Conservation (phyloP, 352 stramenopile genomes). For the Globisporangium acanthophoron region DNA sequence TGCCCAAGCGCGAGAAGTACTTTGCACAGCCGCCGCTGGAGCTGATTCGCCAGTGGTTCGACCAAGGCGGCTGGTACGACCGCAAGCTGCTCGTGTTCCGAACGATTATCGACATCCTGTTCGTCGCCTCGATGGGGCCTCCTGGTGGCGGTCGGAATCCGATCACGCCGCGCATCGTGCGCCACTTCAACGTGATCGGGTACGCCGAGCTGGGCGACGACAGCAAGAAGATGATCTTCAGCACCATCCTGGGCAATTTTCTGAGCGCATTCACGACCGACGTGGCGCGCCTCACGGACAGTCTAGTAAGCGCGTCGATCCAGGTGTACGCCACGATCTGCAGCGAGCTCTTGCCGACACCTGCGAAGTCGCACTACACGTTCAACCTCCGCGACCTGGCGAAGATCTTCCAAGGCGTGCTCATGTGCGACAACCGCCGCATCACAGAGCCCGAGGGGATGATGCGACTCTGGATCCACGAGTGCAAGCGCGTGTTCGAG, state of each 20-base stretch:
- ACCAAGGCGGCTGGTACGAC: conserved; percentile 94
- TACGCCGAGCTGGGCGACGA: conserved; percentile 88
- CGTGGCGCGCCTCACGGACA: conserved; percentile 50
- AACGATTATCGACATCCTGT: conserved; percentile 85
- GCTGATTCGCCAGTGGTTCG: conserved; percentile 92
- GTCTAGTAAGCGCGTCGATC: conserved; percentile 82
- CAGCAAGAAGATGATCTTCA: conserved; percentile 91
- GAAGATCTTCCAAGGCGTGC: conserved; percentile 91
- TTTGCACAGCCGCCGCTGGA: conserved; percentile 94
- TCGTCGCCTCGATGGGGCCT: conserved; percentile 90
- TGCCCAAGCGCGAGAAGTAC: conserved; percentile 93
- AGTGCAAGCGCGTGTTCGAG: conserved; percentile 93
- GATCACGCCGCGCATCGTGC: conserved; percentile 87
- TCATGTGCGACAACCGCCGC: conserved; percentile 80
- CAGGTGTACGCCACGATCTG: conserved; percentile 91
- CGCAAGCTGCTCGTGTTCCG: conserved; percentile 90
- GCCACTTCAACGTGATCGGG: conserved; percentile 93
- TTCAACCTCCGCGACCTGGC: conserved; percentile 94
- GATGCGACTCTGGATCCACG: conserved; percentile 90
- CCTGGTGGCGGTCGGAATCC: conserved; percentile 90
- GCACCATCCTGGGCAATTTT: conserved; percentile 90
- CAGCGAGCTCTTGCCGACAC: conserved; percentile 87
- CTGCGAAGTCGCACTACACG: conserved; percentile 93
- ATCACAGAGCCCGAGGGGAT: conserved; percentile 60
- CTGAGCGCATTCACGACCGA: conserved; percentile 41